Percentiles rank a stretch among this genome's conserved stretches.
Evolutionary conservation across 352 stramenopile species (phyloP).

Genomic region (Globisporangium nunn): DNA sequence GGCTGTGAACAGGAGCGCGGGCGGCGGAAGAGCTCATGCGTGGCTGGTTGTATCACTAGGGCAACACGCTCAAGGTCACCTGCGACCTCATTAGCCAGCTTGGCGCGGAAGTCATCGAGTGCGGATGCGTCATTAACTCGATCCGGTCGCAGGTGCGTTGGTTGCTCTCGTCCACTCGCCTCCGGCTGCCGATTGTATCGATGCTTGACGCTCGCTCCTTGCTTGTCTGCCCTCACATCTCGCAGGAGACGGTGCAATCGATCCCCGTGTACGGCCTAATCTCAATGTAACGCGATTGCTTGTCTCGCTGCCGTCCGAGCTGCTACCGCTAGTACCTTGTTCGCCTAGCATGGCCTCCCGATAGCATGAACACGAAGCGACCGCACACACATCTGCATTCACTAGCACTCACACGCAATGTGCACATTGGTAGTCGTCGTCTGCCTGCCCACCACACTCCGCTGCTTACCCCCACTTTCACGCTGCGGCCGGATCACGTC

Average conservation of each 20-base stretch:
- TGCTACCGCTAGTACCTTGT: too few relatives aligned
- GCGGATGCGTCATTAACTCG: constrained; percentile 71
- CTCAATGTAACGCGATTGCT: constrained; percentile 25
- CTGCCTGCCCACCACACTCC: too few relatives aligned
- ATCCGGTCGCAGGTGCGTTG: constrained; percentile 33
- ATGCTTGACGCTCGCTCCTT: not conserved
- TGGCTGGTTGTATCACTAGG: constrained; percentile 18
- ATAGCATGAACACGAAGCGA: too few relatives aligned
- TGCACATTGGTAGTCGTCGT: too few relatives aligned
- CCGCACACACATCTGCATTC: too few relatives aligned
- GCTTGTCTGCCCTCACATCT: not conserved
- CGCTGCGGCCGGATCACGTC: not conserved
- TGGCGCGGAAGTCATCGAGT: constrained; percentile 67
- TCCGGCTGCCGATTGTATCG: too few relatives aligned
- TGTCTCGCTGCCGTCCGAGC: too few relatives aligned
- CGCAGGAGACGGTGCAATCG: constrained; percentile 35
- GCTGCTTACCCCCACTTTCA: too few relatives aligned
- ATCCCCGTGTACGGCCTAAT: constrained; percentile 49
- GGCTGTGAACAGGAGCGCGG: too few relatives aligned
- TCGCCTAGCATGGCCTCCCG: too few relatives aligned
- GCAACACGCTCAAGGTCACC: constrained; percentile 76
- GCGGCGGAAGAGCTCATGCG: not conserved
- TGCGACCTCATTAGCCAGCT: constrained; percentile 69
- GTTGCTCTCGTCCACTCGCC: not conserved
- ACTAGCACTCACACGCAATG: too few relatives aligned